Base-by-base conservation (phyloP, 2,329 filamentous ascomycete species). In the Colletotrichum tanaceti region DNA sequence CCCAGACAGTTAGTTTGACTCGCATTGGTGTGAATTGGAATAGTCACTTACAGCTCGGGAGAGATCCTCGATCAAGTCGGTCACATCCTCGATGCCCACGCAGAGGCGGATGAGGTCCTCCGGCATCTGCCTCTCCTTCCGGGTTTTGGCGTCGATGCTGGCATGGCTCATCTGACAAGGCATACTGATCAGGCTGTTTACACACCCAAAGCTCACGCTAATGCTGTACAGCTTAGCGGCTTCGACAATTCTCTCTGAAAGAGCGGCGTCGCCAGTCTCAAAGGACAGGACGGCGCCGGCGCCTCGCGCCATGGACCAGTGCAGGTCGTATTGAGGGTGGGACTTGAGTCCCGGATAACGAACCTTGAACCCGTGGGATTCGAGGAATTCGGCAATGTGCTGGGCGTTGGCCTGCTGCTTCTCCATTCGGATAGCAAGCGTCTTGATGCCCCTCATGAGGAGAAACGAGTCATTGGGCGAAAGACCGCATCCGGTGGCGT, bases 101-200 rank as follows among this genome's bases (percentile, higher is more conserved):
- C 96, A 99, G 63, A 99, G 81, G 64, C 96, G 88, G 75, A 99
- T 98, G 70, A 99, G 91, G 78, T 99, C 96, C 81, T 99, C 96
- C 13, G 96, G 96, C 90, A 99, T 92, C 72, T 95, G 91, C 72
- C 94, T 88, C 82, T 97, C 94, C 74, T 89, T 86, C 73, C 96
- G 86, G 60, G 94, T 98, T 84, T 97, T 97, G 68, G 94, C 93
- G 77, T 98, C 96, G 76, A 99, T 99, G 77, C 93, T 97, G 46
- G 96, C 96, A 81, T 99, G 96, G 81, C 95, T 98, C 97, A 99
- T 99, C 76, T 95, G 94, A 82, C 96, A 99, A 10, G 96, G 95
- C 95, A 99, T 98, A 83, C 94, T 98, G 80, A 99, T 99, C 79
- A 99, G 84, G 78, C 93, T 97, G 83, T 99, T 99, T 73, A 99